Evolutionary conservation across 352 stramenopile species (phyloP).

Genomic region (Plasmopara muralis): DNA sequence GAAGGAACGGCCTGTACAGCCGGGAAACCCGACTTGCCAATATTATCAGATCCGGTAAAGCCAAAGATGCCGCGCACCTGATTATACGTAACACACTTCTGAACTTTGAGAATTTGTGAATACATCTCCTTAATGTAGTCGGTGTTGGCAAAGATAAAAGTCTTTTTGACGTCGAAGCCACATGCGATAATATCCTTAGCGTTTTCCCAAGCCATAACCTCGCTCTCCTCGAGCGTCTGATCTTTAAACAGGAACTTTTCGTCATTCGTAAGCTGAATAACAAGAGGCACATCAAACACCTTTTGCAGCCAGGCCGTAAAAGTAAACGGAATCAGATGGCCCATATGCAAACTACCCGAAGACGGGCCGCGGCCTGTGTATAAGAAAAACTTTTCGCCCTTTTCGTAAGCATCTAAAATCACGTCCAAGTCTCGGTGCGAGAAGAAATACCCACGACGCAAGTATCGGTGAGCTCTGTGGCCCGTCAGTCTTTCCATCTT

Average conservation of each 20-base stretch:
- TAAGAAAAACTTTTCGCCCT: slow-evolving; percentile 97
- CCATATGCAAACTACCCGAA: slow-evolving; percentile 97
- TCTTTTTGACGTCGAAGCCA: slow-evolving; percentile 95
- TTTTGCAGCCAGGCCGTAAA: slow-evolving; percentile 99
- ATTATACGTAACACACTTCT: slow-evolving; percentile 98
- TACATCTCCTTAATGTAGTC: slow-evolving; percentile 99
- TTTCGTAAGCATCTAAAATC: slow-evolving; percentile 94
- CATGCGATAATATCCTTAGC: slow-evolving; percentile 99
- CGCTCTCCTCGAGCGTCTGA: slow-evolving; percentile 82
- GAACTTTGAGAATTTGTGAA: slow-evolving; percentile 98
- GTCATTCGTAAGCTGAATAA: slow-evolving; percentile 99
- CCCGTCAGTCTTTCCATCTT: slow-evolving; percentile 95
- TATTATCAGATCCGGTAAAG: slow-evolving; percentile 97
- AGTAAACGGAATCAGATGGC: slow-evolving; percentile 99
- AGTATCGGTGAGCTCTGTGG: slow-evolving; percentile 92
- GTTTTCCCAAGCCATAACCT: slow-evolving; percentile 96
- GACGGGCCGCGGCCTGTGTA: slow-evolving; percentile 99
- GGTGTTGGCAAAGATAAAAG: slow-evolving; percentile 99
- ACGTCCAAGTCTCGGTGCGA: slow-evolving; percentile 97
- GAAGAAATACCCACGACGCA: slow-evolving; percentile 99
- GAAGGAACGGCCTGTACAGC: slow-evolving; percentile 97
- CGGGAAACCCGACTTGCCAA: slow-evolving; percentile 98
- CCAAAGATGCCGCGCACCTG: slow-evolving; percentile 98
- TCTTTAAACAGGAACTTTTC: slow-evolving; percentile 99
- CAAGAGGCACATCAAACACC: slow-evolving; percentile 97